Percentiles rank a stretch among this genome's conserved stretches.
Conservation (phyloP, 2,329 filamentous ascomycete genomes). For the Tolypocladium nubicola region DNA sequence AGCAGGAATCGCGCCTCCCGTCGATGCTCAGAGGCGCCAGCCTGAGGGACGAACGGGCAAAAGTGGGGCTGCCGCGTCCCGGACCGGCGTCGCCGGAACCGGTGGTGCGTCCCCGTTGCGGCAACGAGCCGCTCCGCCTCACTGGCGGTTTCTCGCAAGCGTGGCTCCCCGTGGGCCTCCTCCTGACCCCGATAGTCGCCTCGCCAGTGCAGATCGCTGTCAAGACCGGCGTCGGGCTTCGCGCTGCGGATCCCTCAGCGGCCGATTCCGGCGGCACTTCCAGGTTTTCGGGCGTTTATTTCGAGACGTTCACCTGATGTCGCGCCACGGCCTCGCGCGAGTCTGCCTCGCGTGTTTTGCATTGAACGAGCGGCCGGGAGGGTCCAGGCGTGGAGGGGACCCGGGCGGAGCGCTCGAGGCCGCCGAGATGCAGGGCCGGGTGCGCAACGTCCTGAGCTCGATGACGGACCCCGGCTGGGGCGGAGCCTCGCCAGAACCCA, state of each 20-base stretch:
- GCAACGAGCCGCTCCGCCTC: background rate
- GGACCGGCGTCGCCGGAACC: slow-evolving; percentile 3
- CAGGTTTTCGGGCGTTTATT: background rate
- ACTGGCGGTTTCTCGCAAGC: background rate
- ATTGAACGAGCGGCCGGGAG: background rate
- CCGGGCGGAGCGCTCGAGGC: background rate
- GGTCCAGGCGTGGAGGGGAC: background rate
- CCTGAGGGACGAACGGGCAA: background rate
- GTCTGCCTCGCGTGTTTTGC: background rate
- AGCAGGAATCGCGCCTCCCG: background rate
- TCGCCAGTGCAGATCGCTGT: background rate
- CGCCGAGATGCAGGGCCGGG: background rate
- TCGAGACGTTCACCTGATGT: background rate
- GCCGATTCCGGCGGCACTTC: background rate
- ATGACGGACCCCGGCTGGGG: background rate
- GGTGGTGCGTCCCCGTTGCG: background rate
- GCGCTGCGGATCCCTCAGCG: background rate
- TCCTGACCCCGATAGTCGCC: background rate
- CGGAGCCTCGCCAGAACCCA: background rate
- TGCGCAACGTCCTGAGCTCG: background rate
- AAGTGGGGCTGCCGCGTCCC: slow-evolving; percentile 3
- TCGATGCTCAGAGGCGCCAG: background rate
- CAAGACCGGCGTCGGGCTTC: too few relatives aligned
- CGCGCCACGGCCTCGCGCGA: background rate
- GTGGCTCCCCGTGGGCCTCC: too few relatives aligned